phyloP scores from a whole-genome alignment of 139 green algal genomes.

The Picochlorum costavermella region DNA sequence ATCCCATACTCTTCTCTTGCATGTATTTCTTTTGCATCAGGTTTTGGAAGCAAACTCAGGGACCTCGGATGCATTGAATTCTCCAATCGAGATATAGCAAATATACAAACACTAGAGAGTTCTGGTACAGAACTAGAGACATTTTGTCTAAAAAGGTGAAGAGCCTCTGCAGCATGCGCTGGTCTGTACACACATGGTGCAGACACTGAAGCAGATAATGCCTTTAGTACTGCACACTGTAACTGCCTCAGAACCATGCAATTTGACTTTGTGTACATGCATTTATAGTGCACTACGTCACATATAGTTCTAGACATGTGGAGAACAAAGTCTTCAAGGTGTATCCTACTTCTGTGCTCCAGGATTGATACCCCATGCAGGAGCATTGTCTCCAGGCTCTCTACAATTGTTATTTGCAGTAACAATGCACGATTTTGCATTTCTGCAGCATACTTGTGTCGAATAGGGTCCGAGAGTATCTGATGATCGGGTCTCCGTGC shows the following conservation, averaged over 20 bases:
- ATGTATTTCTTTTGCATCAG: background rate
- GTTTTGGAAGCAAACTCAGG: background rate
- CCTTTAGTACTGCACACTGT: background rate
- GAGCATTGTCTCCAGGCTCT: too few relatives aligned
- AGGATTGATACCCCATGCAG: too few relatives aligned
- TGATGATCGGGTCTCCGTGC: too few relatives aligned
- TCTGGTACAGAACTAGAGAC: background rate
- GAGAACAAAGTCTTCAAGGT: too few relatives aligned
- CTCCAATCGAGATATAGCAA: background rate
- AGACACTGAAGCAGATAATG: background rate
- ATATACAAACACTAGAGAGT: background rate
- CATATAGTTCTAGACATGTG: background rate
- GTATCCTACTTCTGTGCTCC: too few relatives aligned
- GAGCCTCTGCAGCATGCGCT: background rate
- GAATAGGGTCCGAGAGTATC: too few relatives aligned
- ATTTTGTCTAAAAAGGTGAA: background rate
- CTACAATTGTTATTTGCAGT: too few relatives aligned
- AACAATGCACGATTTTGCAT: too few relatives aligned
- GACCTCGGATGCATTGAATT: background rate
- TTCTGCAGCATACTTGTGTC: too few relatives aligned
- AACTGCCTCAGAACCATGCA: background rate
- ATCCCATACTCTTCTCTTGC: background rate
- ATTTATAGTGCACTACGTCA: background rate
- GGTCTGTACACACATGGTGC: background rate
- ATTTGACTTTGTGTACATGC: background rate